These are phyloP conservation scores for Pelargonium citronellum DNA, from an alignment of 441 rosid species.

Conservation along the genomic window DNA sequence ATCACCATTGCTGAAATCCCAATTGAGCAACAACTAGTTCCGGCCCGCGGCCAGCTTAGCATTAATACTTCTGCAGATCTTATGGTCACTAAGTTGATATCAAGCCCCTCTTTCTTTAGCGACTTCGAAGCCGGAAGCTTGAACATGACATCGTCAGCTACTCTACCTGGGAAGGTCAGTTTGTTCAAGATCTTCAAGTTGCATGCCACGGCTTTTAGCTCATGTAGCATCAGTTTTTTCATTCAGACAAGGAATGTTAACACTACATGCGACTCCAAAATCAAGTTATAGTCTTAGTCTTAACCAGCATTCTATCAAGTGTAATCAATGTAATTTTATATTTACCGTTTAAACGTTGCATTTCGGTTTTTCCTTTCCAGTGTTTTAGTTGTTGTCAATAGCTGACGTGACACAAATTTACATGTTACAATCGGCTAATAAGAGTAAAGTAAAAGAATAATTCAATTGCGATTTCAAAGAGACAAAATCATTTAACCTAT, in stretches of 20 bases:
- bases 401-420: no score
- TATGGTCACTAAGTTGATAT: conserved; percentile 3
- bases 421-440: no score
- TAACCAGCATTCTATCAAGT: neutral
- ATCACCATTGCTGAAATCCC: conserved; percentile 5
- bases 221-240: conserved; percentile 7
- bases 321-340: no score
- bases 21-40: neutral
- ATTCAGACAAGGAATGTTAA: neutral
- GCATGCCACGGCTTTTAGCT: conserved; percentile 9
- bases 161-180: conserved; percentile 6
- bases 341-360: no score
- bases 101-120: neutral
- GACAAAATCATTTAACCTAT: no score
- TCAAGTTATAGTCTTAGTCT: neutral
- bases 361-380: no score
- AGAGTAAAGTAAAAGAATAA: no score
- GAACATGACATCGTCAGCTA: neutral
- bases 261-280: neutral
- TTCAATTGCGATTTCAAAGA: no score
- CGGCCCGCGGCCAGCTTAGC: neutral
- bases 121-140: conserved; percentile 6
- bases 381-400: no score
- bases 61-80: neutral
- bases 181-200: conserved; percentile 11